phyloP scores from a whole-genome alignment of 139 green algal species.

The Trebouxia sp. region DNA sequence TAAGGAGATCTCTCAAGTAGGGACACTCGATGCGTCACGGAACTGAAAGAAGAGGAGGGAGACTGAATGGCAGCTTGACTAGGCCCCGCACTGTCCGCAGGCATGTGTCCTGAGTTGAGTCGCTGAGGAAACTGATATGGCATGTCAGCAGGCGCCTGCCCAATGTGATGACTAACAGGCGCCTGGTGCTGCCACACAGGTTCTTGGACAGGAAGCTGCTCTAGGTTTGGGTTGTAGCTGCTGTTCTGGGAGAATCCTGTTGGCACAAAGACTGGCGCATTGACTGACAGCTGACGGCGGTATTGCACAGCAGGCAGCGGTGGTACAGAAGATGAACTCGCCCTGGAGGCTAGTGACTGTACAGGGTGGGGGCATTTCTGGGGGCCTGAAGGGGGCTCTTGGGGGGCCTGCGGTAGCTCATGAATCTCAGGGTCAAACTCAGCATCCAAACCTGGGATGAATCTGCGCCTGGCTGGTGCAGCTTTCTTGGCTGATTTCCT shows the following conservation, averaged over 20 bases:
- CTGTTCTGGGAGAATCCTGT: background rate
- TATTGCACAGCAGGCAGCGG: background rate
- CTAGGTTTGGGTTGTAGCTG: background rate
- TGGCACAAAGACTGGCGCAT: background rate
- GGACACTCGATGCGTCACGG: background rate
- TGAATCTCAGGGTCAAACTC: slow-evolving; percentile 5
- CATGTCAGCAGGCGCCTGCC: background rate
- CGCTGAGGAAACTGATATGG: background rate
- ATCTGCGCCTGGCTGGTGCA: background rate
- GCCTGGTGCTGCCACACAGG: background rate
- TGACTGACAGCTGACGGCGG: background rate
- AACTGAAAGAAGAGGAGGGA: background rate
- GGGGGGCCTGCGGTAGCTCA: background rate
- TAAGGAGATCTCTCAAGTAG: background rate
- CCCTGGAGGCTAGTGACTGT: slow-evolving; percentile 1
- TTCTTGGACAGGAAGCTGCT: background rate
- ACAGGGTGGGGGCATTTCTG: background rate
- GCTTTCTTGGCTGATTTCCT: background rate
- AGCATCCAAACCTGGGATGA: background rate
- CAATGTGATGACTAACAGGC: background rate
- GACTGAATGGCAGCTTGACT: background rate
- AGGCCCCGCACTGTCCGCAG: background rate
- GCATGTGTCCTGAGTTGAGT: background rate
- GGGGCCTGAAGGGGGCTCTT: background rate
- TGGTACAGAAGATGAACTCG: background rate